Evolutionary conservation across 768 basidiomycete species (phyloP).

Genomic region (Guyanaporus albipodus): DNA sequence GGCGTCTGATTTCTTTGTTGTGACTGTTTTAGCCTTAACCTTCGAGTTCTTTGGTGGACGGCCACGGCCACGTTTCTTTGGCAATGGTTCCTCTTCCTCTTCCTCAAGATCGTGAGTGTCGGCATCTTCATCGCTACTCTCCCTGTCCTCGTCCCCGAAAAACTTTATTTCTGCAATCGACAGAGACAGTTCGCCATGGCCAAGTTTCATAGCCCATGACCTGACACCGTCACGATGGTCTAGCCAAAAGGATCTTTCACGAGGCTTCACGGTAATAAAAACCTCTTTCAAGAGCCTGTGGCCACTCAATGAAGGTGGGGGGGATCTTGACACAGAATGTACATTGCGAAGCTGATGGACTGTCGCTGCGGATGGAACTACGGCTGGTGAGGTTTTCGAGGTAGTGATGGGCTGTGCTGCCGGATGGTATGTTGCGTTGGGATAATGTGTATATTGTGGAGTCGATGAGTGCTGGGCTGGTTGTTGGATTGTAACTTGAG

Average conservation of each 20-base stretch:
- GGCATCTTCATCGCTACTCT: constrained; percentile 54
- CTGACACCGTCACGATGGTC: constrained; percentile 70
- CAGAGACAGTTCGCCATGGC: constrained; percentile 52
- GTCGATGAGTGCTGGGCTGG: constrained; percentile 34
- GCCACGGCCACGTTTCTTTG: constrained; percentile 42
- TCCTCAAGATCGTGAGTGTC: constrained; percentile 42
- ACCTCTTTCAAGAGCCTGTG: constrained; percentile 50
- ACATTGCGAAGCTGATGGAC: constrained; percentile 18
- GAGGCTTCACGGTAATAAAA: constrained; percentile 53
- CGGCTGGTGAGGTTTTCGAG: constrained; percentile 17
- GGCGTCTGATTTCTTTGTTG: constrained; percentile 29
- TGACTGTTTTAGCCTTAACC: constrained; percentile 30
- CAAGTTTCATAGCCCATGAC: constrained; percentile 66
- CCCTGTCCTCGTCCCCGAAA: constrained; percentile 54
- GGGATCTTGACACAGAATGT: constrained; percentile 32
- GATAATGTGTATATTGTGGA: constrained; percentile 46
- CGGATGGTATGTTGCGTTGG: constrained; percentile 48
- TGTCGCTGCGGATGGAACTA: constrained; percentile 4
- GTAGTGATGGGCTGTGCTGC: constrained; percentile 22
- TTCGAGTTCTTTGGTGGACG: constrained; percentile 33
- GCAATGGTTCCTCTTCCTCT: constrained; percentile 35
- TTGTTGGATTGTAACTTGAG: constrained; percentile 33
- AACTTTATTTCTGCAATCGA: constrained; percentile 53
- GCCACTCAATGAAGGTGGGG: constrained; percentile 29
- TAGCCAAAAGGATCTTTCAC: constrained; percentile 52